These are phyloP conservation scores for Adenanthera pavonina DNA, from an alignment of 306 rosid genomes.

Conservation along the genomic window DNA sequence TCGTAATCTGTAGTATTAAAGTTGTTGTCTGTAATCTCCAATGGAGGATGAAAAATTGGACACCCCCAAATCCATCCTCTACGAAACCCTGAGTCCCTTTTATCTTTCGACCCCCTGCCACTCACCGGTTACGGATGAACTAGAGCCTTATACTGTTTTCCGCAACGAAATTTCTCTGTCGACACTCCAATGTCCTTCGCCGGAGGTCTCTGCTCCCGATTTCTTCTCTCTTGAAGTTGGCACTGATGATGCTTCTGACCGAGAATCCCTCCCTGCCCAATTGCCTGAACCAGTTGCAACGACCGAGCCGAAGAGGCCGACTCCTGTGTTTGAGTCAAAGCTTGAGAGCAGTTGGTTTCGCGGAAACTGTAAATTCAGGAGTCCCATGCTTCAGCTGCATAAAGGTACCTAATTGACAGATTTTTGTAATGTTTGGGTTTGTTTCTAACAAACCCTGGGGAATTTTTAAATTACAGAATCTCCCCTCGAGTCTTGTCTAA, in stretches of 20 bases:
- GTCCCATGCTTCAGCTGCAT: slow-evolving; percentile 96
- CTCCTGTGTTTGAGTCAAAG: slow-evolving; percentile 56
- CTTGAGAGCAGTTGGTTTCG: slow-evolving; percentile 89
- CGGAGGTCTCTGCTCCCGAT: slow-evolving; percentile 49
- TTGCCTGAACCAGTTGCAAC: slow-evolving; percentile 26
- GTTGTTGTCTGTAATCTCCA: neutral
- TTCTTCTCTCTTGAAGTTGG: slow-evolving; percentile 79
- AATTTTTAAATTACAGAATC: neutral
- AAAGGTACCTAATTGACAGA: slow-evolving; percentile 58
- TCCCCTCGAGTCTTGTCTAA: neutral
- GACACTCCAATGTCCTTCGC: slow-evolving; percentile 44
- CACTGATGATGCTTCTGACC: slow-evolving; percentile 40
- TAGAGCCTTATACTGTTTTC: slow-evolving; percentile 63
- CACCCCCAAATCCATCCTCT: slow-evolving; percentile 46
- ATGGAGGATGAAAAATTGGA: slow-evolving; percentile 43
- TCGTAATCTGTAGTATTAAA: neutral
- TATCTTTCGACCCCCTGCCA: slow-evolving; percentile 41
- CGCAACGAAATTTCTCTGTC: slow-evolving; percentile 74
- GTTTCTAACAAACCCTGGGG: neutral
- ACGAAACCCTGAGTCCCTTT: slow-evolving; percentile 66
- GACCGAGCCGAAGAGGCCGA: slow-evolving; percentile 58
- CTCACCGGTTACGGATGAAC: slow-evolving; percentile 46
- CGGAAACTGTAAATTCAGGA: slow-evolving; percentile 70
- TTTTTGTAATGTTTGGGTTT: neutral
- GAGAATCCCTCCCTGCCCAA: slow-evolving; percentile 26